A percentile compares a stretch with the other conserved stretches of the same genome.
These are phyloP conservation scores for Plectosphaerella sp. DNA, from an alignment of 2,329 filamentous ascomycete genomes.

Conservation along the genomic window DNA sequence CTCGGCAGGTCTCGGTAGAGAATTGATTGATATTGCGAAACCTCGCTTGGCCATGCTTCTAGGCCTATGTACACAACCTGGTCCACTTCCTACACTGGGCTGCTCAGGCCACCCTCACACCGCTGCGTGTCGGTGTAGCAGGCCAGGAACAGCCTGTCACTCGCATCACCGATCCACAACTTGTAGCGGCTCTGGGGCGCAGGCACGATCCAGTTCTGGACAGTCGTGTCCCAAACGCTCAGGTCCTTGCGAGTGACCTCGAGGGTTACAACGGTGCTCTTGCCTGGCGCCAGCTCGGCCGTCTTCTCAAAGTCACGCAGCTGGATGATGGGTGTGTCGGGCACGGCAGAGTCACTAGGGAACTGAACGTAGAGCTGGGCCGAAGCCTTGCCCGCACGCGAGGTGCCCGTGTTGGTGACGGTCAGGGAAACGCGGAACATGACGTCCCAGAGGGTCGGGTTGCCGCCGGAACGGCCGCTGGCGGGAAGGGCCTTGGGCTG, in stretches of 20 bases:
- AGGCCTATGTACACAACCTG: too few relatives aligned
- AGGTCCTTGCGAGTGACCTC: constrained; percentile 62
- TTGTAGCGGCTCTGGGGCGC: constrained; percentile 28
- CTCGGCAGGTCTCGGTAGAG: too few relatives aligned
- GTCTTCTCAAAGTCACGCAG: constrained; percentile 72
- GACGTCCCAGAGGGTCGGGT: constrained; percentile 58
- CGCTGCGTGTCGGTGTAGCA: constrained; percentile 10
- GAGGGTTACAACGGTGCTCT: constrained; percentile 50
- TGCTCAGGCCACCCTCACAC: constrained; percentile 6
- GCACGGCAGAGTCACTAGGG: constrained; percentile 22
- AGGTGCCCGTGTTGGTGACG: constrained; percentile 49
- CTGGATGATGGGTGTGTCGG: constrained; percentile 64
- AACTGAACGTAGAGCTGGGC: constrained; percentile 43
- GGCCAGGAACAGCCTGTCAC: constrained; percentile 19
- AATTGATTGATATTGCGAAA: too few relatives aligned
- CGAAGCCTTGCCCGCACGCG: constrained; percentile 37
- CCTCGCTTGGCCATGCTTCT: too few relatives aligned
- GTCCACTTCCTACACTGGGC: constrained; percentile 4
- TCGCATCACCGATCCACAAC: constrained; percentile 33
- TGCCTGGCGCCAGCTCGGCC: constrained; percentile 43
- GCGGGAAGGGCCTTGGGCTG: constrained; percentile 45
- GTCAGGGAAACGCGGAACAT: constrained; percentile 37
- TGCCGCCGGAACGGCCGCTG: constrained; percentile 66
- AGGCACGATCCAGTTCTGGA: constrained; percentile 63
- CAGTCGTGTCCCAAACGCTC: constrained; percentile 65